Evolutionary conservation across 106 monocot species (phyloP), one percentile per base, ranked within the genome.

Genomic region (Triglochin maritima): DNA sequence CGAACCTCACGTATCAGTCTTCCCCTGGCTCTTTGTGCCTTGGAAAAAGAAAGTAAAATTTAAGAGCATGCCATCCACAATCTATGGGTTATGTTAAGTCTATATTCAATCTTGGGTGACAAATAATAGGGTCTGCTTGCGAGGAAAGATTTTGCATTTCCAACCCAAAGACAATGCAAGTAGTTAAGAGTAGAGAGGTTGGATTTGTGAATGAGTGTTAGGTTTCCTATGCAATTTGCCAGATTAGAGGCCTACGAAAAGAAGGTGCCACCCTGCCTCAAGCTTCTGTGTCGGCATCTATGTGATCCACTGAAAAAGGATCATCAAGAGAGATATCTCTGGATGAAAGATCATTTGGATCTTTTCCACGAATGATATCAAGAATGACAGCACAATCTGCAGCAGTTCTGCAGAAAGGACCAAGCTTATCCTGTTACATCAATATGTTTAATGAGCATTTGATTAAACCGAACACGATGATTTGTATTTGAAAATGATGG

Each of bases 381-480:
- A 95, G 75, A 42, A 95, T 68, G 66, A 90, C 72, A 17, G 87
- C 85, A 67, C 94, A 95, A 67, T 95, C 94, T 47, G 63, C 55
- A 4, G 94, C 85, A 76, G 81, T 90, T 85, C 90, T 81, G 76
- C 90, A 95, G 77, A 95, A 77, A 74, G 94, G 87, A 51, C 94
- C 94, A 63, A 95, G 85, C 71, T 95, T 95, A 85, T 95, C 94
- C 94, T 95, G 83, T 65, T 49, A 76, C 62, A 62, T 11, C 9
- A 4, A 62, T 58, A 16, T 3, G 3, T 42, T 63, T 48, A 51
- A 43, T 6, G 4, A 52, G 42, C 56, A 44, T n/a, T 14, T 6
- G 5, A 11, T 56, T 52, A 52, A 52, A 52, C 9, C 52, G 7
- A 52, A 8, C 0, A 52, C 52, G 11, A 8, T 62, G 12, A 62